Conservation (phyloP, 192 early-diverging fungal genomes). For the Backusella parvicylindrica region DNA sequence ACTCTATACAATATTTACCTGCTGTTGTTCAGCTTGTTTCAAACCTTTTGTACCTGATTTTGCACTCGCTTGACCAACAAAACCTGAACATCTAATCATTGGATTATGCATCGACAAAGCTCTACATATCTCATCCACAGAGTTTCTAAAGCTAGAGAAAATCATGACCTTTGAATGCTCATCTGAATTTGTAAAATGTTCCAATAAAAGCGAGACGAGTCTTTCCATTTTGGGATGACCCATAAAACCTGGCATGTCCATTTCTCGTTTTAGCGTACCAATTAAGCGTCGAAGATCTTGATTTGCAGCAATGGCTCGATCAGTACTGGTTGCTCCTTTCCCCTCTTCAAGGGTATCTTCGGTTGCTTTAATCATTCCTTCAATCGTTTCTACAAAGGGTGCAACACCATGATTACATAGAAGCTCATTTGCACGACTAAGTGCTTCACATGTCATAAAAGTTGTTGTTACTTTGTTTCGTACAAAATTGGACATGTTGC, state of each 20-base stretch:
- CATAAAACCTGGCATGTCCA: slow-evolving; percentile 36
- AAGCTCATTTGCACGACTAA: slow-evolving; percentile 42
- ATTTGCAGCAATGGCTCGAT: background rate
- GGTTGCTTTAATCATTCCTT: background rate
- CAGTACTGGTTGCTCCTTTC: background rate
- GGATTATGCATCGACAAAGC: slow-evolving; percentile 63
- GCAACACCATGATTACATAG: slow-evolving; percentile 45
- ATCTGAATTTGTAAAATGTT: slow-evolving; percentile 62
- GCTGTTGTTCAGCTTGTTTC: slow-evolving; percentile 82
- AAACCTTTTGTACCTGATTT: slow-evolving; percentile 65
- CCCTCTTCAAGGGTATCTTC: slow-evolving; percentile 8
- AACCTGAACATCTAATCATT: slow-evolving; percentile 61
- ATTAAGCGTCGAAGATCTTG: background rate
- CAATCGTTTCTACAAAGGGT: slow-evolving; percentile 42
- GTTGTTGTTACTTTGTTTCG: slow-evolving; percentile 17
- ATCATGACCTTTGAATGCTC: slow-evolving; percentile 71
- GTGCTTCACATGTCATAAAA: slow-evolving; percentile 22
- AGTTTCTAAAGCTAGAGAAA: slow-evolving; percentile 81
- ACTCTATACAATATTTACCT: slow-evolving; percentile 37
- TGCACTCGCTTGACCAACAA: slow-evolving; percentile 74
- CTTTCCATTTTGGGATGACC: slow-evolving; percentile 84
- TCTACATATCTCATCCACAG: slow-evolving; percentile 79
- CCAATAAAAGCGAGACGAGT: slow-evolving; percentile 56
- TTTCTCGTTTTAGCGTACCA: background rate
- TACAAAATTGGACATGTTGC: slow-evolving; percentile 16